Evolutionary conservation across 2,329 filamentous ascomycete genomes (phyloP), one percentile per base, ranked within the genome.

Genomic region (Alternaria viburni): DNA sequence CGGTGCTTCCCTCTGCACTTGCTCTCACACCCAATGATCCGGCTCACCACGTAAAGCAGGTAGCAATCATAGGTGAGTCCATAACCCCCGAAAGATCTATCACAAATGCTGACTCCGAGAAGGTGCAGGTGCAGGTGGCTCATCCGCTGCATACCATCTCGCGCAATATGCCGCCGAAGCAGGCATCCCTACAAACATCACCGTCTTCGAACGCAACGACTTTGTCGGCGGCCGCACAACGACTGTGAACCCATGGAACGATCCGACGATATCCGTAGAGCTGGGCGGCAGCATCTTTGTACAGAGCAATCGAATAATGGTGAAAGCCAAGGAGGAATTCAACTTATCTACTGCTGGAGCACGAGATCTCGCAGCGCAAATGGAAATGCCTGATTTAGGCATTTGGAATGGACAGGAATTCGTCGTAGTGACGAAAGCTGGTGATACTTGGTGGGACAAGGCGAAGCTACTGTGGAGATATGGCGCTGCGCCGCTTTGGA

Each of bases 221-320:
- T 92, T 89, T 69, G 86, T 98, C 46, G 96, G 96, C 28, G 96
- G 96, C 9, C 91, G 96, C 25, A 91, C 91, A 8, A 92, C 94
- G 28, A 98, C 94, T 0, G 91, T 97, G 17, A 84, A 93, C 73
- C 90, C 89, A 3, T 95, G 91, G 76, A 86, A 88, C 67, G 86
- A 95, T 70, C 83, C 89, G 2, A 67, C 82, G 0, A 83, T 89
- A 43, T 91, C 91, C 1, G 87, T 97, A 36, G 96, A 99, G 79
- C 84, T 98, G 1, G 96, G 96, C 15, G 96, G 92, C 11, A 95
- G 91, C 65, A 97, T 98, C 71, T 99, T 98, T 76, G 92, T 98
- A 47, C 79, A 90, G 52, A 87, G 91, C 46, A 99, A 98, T 75
- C 84, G 89, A 43, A 97, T 97, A 72, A 86, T 99, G 43, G 88